Conservation (phyloP, 352 stramenopile species). For the Phytopythium boreale region DNA sequence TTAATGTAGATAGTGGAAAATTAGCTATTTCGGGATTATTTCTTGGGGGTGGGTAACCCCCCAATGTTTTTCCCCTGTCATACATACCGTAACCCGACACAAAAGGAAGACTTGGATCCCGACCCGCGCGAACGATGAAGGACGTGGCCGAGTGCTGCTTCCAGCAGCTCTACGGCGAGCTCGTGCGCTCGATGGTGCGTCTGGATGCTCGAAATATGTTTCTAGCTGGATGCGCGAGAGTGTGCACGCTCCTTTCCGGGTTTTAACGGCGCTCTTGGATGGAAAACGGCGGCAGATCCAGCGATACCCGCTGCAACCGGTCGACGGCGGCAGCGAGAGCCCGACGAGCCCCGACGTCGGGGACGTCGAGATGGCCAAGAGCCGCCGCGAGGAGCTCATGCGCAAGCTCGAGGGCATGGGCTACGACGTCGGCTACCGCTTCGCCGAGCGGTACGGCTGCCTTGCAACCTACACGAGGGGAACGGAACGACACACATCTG, state of each 20-base stretch:
- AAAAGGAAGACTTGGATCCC: no score
- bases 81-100: no score
- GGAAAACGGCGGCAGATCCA: conserved; percentile 38
- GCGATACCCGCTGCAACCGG: conserved; percentile 47
- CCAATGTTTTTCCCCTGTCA: no score
- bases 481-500: neutral
- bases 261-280: neutral
- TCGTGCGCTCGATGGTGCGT: conserved; percentile 82
- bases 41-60: no score
- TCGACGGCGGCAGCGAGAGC: conserved; percentile 10
- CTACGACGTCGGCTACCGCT: conserved; percentile 85
- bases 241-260: neutral
- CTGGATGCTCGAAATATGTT: neutral
- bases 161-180: conserved; percentile 85
- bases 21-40: no score
- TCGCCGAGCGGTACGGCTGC: conserved; percentile 53
- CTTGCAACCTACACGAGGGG: neutral
- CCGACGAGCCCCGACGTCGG: conserved; percentile 15
- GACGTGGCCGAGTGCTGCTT: conserved; percentile 86
- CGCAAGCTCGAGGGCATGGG: conserved; percentile 85
- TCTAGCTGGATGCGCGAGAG: neutral
- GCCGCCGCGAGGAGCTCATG: conserved; percentile 69
- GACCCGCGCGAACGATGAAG: conserved; percentile 63
- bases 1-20: no score
- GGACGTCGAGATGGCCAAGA: conserved; percentile 47